Conservation (phyloP, 1,139 yeast genomes). For the Barnettozyma hawaiiensis region DNA sequence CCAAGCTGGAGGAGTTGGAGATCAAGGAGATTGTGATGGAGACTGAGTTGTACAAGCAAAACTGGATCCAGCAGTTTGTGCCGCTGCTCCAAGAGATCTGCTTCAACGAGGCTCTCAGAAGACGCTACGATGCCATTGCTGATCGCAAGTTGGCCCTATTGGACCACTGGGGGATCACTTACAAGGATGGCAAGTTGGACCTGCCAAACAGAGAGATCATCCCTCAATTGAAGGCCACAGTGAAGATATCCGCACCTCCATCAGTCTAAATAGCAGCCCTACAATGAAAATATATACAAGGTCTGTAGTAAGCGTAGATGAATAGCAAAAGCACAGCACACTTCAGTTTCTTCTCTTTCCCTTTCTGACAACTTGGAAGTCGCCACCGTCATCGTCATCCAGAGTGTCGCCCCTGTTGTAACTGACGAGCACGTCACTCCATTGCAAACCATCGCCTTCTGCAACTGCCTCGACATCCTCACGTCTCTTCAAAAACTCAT, state of each 20-base stretch:
- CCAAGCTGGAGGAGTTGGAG: constrained; percentile 70
- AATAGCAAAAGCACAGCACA: too few relatives aligned
- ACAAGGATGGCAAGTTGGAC: constrained; percentile 29
- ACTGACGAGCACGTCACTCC: constrained; percentile 58
- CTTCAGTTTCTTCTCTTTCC: constrained; percentile 40
- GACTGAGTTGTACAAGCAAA: constrained; percentile 66
- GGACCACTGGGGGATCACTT: constrained; percentile 43
- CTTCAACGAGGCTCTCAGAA: constrained; percentile 83
- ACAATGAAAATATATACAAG: too few relatives aligned
- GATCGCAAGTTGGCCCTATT: constrained; percentile 45
- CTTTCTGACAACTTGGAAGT: constrained; percentile 65
- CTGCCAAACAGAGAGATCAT: constrained; percentile 4
- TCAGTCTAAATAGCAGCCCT: neutral
- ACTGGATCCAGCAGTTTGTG: constrained; percentile 76
- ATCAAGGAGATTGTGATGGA: constrained; percentile 72
- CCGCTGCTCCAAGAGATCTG: constrained; percentile 85
- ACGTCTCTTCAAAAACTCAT: constrained; percentile 79
- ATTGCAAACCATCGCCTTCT: constrained; percentile 48
- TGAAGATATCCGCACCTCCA: constrained; percentile 2
- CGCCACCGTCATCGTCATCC: constrained; percentile 82
- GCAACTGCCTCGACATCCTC: constrained; percentile 58
- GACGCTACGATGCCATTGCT: constrained; percentile 66
- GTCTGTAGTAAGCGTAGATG: too few relatives aligned
- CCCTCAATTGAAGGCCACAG: constrained; percentile 3
- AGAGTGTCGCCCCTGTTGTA: constrained; percentile 43